Conservation (phyloP, 1,139 yeast genomes). For the Lodderomyces margitis region DNA sequence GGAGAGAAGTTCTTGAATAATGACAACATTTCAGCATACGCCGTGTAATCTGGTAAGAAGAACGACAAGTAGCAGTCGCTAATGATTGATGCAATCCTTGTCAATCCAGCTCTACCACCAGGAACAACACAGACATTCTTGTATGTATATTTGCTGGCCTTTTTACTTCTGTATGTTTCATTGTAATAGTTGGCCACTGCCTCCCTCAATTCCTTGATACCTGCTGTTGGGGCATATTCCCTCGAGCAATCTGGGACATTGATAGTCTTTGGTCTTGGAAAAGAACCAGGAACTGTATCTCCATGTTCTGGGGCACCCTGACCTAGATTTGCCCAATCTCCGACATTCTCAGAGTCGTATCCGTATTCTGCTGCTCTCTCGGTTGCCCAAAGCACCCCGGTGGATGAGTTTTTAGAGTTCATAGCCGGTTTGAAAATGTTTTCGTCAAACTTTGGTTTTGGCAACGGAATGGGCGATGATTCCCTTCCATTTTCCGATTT, state of each 20-base stretch:
- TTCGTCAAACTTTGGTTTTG: conserved; percentile 46
- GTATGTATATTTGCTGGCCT: conserved; percentile 56
- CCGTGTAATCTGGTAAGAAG: conserved; percentile 68
- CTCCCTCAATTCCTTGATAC: conserved; percentile 54
- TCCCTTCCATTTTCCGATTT: conserved; percentile 37
- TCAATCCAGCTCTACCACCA: conserved; percentile 69
- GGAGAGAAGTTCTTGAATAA: conserved; percentile 67
- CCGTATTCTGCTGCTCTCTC: conserved; percentile 66
- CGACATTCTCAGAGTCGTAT: conserved; percentile 45
- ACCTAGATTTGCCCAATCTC: conserved; percentile 64
- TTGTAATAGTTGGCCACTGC: conserved; percentile 65
- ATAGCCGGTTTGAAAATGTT: conserved; percentile 57
- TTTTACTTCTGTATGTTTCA: conserved; percentile 51
- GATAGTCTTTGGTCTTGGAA: conserved; percentile 52
- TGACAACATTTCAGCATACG: conserved; percentile 71
- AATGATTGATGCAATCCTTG: conserved; percentile 64
- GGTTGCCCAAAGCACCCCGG: conserved; percentile 71
- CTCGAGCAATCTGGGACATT: conserved; percentile 53
- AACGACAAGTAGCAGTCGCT: conserved; percentile 62
- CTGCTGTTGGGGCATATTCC: conserved; percentile 68
- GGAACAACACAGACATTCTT: conserved; percentile 69
- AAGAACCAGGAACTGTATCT: conserved; percentile 59
- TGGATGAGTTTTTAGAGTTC: conserved; percentile 61
- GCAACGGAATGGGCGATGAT: conserved; percentile 52
- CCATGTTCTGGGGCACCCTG: conserved; percentile 75